Conservation (phyloP, 345 rosid species). For the Euphorbia pulcherrima region DNA sequence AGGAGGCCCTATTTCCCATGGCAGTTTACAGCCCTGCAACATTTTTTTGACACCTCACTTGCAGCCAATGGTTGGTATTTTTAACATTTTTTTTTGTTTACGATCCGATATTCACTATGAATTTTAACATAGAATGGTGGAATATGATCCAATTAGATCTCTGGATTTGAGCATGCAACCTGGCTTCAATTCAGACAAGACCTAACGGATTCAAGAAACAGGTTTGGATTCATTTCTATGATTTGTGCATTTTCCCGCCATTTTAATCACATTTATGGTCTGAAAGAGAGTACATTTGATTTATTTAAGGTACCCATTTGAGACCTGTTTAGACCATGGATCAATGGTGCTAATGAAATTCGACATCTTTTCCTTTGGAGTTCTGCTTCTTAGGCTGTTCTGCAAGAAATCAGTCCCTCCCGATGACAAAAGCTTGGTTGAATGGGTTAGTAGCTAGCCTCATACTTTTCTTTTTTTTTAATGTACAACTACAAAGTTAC, state of each 20-base stretch:
- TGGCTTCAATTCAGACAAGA: conserved; percentile 28
- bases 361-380: conserved; percentile 36
- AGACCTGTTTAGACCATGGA: conserved; percentile 17
- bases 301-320: conserved; percentile 16
- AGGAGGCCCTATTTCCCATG: conserved; percentile 32
- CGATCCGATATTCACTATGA: not conserved
- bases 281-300: conserved; percentile 3
- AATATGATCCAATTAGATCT: conserved; percentile 25
- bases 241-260: not conserved
- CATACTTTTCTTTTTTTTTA: too few species aligned
- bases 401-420: conserved; percentile 29
- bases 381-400: conserved; percentile 40
- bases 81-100: not conserved
- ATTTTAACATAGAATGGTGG: not conserved
- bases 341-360: conserved; percentile 21
- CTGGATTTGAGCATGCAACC: conserved; percentile 33
- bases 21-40: conserved; percentile 27
- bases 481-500: too few species aligned
- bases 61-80: conserved; percentile 33
- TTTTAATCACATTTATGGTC: not conserved
- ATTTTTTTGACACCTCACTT: conserved; percentile 25
- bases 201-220: conserved; percentile 9
- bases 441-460: conserved; percentile 34
- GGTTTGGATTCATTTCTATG: conserved; percentile 18
- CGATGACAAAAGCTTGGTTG: conserved; percentile 32